phyloP scores from a whole-genome alignment of 2,329 filamentous ascomycete genomes.

The Knoxdaviesia capensis region DNA sequence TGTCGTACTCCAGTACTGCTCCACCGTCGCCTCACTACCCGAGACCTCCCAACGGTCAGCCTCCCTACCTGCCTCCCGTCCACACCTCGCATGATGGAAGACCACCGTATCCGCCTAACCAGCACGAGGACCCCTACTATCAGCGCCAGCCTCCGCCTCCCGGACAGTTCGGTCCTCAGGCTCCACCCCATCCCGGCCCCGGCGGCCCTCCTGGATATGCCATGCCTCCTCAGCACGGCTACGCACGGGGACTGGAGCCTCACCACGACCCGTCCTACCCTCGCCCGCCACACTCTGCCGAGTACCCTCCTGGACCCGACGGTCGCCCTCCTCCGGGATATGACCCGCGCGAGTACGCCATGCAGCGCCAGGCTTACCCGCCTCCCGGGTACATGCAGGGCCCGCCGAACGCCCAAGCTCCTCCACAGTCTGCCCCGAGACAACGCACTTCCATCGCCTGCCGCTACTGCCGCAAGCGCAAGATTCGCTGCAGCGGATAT shows the following conservation, averaged over 20 bases:
- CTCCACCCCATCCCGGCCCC: conserved; percentile 15
- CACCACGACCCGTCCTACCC: conserved; percentile 9
- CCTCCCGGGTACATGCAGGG: neutral
- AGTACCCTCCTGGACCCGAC: conserved; percentile 11
- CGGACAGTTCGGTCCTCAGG: conserved; percentile 14
- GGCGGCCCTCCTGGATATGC: conserved; percentile 12
- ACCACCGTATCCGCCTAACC: conserved; percentile 13
- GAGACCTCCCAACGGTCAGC: neutral
- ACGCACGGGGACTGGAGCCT: neutral
- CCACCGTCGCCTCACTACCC: neutral
- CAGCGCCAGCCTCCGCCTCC: conserved; percentile 11
- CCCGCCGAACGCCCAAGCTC: neutral
- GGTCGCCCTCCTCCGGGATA: conserved; percentile 16
- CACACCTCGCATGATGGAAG: conserved; percentile 11
- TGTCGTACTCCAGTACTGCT: too few relatives aligned
- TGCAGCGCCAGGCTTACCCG: conserved; percentile 8
- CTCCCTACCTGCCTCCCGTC: conserved; percentile 17
- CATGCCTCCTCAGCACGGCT: neutral
- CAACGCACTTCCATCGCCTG: conserved; percentile 40
- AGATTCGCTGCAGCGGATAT: conserved; percentile 43
- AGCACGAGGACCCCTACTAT: conserved; percentile 16
- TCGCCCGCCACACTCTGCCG: conserved; percentile 9
- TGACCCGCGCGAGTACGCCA: conserved; percentile 15
- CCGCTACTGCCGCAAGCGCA: conserved; percentile 39
- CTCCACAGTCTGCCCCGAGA: conserved; percentile 29